Evolutionary conservation across 2,329 filamentous ascomycete genomes (phyloP).

Genomic region (Neonectria hederae): DNA sequence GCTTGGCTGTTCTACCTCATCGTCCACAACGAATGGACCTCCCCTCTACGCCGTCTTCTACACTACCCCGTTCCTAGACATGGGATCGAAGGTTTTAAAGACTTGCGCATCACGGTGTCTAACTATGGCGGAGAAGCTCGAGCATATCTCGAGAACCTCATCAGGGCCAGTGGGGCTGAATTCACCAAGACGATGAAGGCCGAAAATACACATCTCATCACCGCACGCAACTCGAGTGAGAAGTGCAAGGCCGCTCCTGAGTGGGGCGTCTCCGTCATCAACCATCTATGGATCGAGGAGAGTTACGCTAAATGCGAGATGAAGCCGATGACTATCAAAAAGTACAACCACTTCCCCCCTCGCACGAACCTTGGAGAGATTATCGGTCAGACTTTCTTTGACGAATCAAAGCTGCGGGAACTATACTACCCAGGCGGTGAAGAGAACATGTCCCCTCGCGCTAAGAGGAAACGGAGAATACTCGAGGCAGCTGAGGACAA

Average conservation of each 20-base stretch:
- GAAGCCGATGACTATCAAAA: slow-evolving; percentile 74
- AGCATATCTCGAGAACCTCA: slow-evolving; percentile 91
- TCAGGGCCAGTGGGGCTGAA: slow-evolving; percentile 82
- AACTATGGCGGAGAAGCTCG: slow-evolving; percentile 97
- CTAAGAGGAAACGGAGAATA: slow-evolving; percentile 61
- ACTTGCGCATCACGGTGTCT: slow-evolving; percentile 84
- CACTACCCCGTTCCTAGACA: slow-evolving; percentile 87
- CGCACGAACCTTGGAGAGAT: slow-evolving; percentile 93
- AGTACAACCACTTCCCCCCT: slow-evolving; percentile 86
- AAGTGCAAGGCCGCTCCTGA: slow-evolving; percentile 93
- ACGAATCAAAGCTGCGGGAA: slow-evolving; percentile 68
- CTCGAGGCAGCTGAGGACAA: slow-evolving; percentile 62
- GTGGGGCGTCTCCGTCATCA: slow-evolving; percentile 90
- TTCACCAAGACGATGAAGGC: slow-evolving; percentile 96
- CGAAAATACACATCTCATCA: slow-evolving; percentile 95
- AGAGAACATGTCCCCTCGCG: slow-evolving; percentile 52
- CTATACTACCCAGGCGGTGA: slow-evolving; percentile 75
- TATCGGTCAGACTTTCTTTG: slow-evolving; percentile 86
- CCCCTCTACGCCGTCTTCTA: slow-evolving; percentile 80
- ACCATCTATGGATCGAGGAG: slow-evolving; percentile 97
- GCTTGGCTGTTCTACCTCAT: slow-evolving; percentile 95
- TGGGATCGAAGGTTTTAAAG: slow-evolving; percentile 82
- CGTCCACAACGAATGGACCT: slow-evolving; percentile 87
- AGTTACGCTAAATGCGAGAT: slow-evolving; percentile 90
- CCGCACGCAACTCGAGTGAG: slow-evolving; percentile 87